These are phyloP conservation scores for Cichorium intybus DNA, from an alignment of 140 eudicot species.

Conservation along the genomic window DNA sequence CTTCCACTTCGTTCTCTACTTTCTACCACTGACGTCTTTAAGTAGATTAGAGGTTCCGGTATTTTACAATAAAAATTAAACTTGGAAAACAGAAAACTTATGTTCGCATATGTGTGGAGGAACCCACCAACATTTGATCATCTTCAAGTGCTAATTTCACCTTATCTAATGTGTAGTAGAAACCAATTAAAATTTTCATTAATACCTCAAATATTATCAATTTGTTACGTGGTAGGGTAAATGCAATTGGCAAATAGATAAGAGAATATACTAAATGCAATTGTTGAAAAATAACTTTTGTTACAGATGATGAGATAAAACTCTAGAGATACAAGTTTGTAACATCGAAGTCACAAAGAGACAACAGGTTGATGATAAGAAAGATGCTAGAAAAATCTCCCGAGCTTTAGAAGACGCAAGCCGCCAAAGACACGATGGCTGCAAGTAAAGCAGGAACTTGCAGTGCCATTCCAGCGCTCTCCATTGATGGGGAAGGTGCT, in stretches of 20 bases:
- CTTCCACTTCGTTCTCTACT: no score
- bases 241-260: neutral
- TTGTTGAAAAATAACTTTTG: neutral
- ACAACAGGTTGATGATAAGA: neutral
- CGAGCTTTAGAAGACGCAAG: constrained; percentile 21
- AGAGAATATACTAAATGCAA: neutral
- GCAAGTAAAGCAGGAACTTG: constrained; percentile 29
- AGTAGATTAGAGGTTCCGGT: no score
- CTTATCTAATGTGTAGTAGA: no score
- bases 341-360: neutral
- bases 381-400: neutral
- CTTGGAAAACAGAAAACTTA: no score
- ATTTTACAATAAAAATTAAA: no score
- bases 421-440: constrained; percentile 16
- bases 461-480: constrained; percentile 27
- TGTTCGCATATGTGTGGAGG: no score
- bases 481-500: constrained; percentile 37
- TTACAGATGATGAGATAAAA: constrained; percentile 8
- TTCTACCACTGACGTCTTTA: no score
- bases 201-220: neutral
- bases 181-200: no score
- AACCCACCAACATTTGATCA: no score
- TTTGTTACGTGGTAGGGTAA: no score
- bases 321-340: constrained; percentile 5
- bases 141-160: no score